Base-by-base conservation (phyloP, 495 filamentous ascomycete species). In the Annulohypoxylon moriforme region DNA sequence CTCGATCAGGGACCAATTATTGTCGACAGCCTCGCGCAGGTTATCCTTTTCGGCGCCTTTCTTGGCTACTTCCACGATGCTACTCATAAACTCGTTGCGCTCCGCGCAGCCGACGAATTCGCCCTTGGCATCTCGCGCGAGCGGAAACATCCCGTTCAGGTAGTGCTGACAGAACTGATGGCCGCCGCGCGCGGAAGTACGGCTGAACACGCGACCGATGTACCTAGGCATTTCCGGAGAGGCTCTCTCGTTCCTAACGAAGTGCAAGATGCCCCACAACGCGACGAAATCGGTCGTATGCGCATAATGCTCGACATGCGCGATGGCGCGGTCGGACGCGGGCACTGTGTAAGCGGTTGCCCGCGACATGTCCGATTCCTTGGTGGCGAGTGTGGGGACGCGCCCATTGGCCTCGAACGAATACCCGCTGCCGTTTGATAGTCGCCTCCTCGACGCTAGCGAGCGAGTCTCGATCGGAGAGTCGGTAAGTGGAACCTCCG, bases 121-220 rank as follows among this genome's bases (percentile, higher is more conserved):
- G 9, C 77, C 81, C 10, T 65, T 50, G 1, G 67, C 55, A 18
- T 82, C 73, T 0, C 75, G 72, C 8, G 74, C 71, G 2, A 89
- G 77, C 0, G 87, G 86, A 69, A 97, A 97, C 90, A 96, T 95
- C n/a, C 77, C 81, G 60, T 91, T 88, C 0, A 96, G 80, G 55
- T 96, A 97, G 74, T 97, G 94, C 81, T 93, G 90, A 59, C 87
- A 89, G 63, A 97, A 84, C 67, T 92, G 82, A 75, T 97, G 94
- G 0, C 94, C 94, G 4, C 84, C 81, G 1, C 85, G 79, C 14
- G 76, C 74, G 0, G 85, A 88, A 3, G 82, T 81, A 1, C 89
- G 85, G n/a, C 87, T 83, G 64, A 96, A 96, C 0, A 97, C 84
- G 13, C 88, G 87, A 1, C 94, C 94, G 75, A 92, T 87, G 78